Base-by-base conservation (phyloP, 202 grass and related monocot species). In the Miscanthus sacchariflorus region DNA sequence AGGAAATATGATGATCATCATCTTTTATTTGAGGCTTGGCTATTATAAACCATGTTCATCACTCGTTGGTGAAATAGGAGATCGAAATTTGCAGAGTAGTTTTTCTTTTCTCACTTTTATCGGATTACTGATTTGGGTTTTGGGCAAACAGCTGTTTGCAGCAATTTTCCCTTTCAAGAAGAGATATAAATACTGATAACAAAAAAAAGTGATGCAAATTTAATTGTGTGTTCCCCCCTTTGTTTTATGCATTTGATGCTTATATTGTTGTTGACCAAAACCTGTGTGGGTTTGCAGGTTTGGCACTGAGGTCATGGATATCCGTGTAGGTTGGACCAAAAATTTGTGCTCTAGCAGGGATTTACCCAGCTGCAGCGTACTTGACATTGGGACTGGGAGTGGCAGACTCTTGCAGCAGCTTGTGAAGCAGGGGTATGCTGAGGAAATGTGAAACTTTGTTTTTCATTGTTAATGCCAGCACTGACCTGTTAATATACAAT, bases 341-440 rank as follows among this genome's bases (percentile, higher is more conserved):
- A 91, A 88, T 67, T 82, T 96, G 78, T 99, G 94, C 76, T 81
- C 71, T n/a, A 63, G 79, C 48, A 93, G 88, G 69, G 84, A 95
- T 86, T 79, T 99, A 36, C 84, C 81, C 7, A 90, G 88, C 75
- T 92, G 91, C 76, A 87, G 89, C 44, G 86, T 99, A 49, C 91
- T 99, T 77, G 94, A 96, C 83, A 89, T 99, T 0, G 97, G 97
- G 71, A 95, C 93, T 28, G 91, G 97, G 72, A 99, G 92, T 30
- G 97, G 97, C 40, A 89, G 86, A 65, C 93, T 99, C 65, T 72
- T 95, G 84, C 94, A 96, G 61, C 94, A 96, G 76, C 91, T 99
- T 67, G 93, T 93, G 6, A 99, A 99, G 74, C 97, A 96, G 88
- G 97, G 97, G 97, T 99, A 96, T 68, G 75, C 27, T 71, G 14